Conservation (phyloP, 1,284 basidiomycete species). For the Moesziomyces sp. region DNA sequence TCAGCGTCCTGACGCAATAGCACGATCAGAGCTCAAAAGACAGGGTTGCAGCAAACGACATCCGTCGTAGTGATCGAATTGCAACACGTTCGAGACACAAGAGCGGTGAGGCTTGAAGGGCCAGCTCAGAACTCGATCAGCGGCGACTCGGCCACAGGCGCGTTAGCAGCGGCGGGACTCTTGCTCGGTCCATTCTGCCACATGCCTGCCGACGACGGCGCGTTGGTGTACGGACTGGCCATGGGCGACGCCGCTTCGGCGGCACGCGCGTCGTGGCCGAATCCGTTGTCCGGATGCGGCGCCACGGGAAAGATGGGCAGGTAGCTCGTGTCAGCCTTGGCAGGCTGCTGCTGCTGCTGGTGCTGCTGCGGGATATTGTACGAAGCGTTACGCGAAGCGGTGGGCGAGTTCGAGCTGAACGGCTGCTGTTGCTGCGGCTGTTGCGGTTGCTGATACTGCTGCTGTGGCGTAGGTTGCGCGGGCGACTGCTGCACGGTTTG, state of each 20-base stretch:
- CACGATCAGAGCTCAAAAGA: no score
- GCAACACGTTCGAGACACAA: no score
- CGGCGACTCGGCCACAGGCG: slow-evolving; percentile 31
- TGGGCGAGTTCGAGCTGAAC: slow-evolving; percentile 5
- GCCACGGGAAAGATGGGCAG: slow-evolving; percentile 47
- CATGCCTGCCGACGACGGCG: slow-evolving; percentile 48
- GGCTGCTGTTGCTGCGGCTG: slow-evolving; percentile 5
- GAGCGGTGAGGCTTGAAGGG: neutral
- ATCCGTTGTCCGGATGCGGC: slow-evolving; percentile 47
- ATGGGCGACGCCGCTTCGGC: slow-evolving; percentile 25
- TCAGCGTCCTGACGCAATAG: no score
- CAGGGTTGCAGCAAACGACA: no score
- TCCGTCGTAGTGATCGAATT: neutral
- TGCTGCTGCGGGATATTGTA: slow-evolving; percentile 3
- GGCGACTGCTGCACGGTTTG: neutral
- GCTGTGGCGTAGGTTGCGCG: neutral
- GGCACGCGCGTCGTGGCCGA: slow-evolving; percentile 13
- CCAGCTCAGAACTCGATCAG: slow-evolving; percentile 45
- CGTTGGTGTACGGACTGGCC: slow-evolving; percentile 38
- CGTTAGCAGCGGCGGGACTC: slow-evolving; percentile 9
- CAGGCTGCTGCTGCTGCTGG: slow-evolving; percentile 6
- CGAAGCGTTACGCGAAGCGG: neutral
- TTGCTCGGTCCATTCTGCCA: slow-evolving; percentile 44
- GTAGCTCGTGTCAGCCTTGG: slow-evolving; percentile 29
- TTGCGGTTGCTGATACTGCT: slow-evolving; percentile 4